Evolutionary conservation across 495 filamentous ascomycete genomes (phyloP), one percentile per base, ranked within the genome.

Genomic region (Pyronema omphalodes): DNA sequence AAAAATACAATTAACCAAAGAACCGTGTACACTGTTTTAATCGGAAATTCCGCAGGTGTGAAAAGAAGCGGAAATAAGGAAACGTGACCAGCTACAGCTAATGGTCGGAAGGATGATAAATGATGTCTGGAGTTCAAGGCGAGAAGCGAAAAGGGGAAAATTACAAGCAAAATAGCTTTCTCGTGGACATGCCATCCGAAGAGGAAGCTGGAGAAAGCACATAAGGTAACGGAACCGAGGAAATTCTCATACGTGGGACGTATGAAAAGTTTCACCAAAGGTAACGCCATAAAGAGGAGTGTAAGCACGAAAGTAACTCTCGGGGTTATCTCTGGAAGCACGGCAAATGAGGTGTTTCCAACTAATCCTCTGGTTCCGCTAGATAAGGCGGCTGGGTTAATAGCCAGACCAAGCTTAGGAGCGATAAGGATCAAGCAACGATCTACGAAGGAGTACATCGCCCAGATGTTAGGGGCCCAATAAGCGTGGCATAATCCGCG

Each of bases 131-230:
- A 89, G 66, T 82, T 86, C 44, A 98, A 78, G 3, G 91, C 89
- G 53, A 98, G 83, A 54, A 98, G 76, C 60, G 83, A 89, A 73
- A 98, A 96, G 0, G 91, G 91, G 53, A 96, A 84, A 60, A 98
- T 85, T 60, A 96, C 83, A 48, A 95, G 74, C 11, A 98, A 79
- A 34, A 98, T 84, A 6, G 91, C 91, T 63, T 98, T 98, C 61
- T 98, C 91, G 60, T 98, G 91, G 15, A 98, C 91, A 63, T 98
- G 91, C 91, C 91, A 98, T 49, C 91, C 89, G 55, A 96, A 95
- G 17, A 98, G 75, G 70, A 98, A 98, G 0, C 91, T 94, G 0
- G 88, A 85, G 60, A 93, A 98, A 50, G 84, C 91, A 61, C 89
- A 95, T n/a, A 95, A 79, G 1, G 88, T 95, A 12, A 95, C 73